These are phyloP conservation scores for Penicillium goetzii DNA, from an alignment of 495 filamentous ascomycete genomes.

Conservation along the genomic window DNA sequence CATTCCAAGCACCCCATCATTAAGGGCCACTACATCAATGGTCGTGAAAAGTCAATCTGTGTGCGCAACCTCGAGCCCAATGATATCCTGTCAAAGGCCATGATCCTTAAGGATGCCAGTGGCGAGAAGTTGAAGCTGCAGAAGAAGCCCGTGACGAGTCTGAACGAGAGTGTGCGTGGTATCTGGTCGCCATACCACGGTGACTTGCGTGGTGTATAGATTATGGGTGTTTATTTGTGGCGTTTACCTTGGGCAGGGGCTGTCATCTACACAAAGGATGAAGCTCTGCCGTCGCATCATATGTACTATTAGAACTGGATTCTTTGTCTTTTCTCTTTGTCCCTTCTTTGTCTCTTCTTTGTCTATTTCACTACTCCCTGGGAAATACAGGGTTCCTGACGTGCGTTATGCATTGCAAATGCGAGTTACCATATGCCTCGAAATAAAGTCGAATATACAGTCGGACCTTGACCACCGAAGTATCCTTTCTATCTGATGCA, in stretches of 20 bases:
- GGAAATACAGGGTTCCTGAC: neutral
- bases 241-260: conserved; percentile 24
- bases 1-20: conserved; percentile 86
- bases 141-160: conserved; percentile 80
- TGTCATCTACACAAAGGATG: conserved; percentile 13
- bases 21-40: conserved; percentile 87
- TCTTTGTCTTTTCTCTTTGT: conserved; percentile 21
- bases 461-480: neutral
- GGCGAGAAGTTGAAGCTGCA: conserved; percentile 82
- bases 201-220: conserved; percentile 47
- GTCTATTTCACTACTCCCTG: conserved; percentile 16
- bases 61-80: conserved; percentile 80
- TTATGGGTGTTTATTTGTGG: conserved; percentile 31
- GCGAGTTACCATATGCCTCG: conserved; percentile 15
- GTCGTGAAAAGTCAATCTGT: conserved; percentile 81
- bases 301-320: conserved; percentile 42
- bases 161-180: conserved; percentile 91
- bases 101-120: conserved; percentile 77
- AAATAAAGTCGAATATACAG: conserved; percentile 8
- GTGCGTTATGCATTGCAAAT: conserved; percentile 22
- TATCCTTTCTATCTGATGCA: neutral
- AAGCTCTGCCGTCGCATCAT: conserved; percentile 23
- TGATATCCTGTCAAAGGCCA: conserved; percentile 81
- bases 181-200: conserved; percentile 96
- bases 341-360: conserved; percentile 20